phyloP scores from a whole-genome alignment of 768 basidiomycete species.

The Pleurotus cornucopiae region DNA sequence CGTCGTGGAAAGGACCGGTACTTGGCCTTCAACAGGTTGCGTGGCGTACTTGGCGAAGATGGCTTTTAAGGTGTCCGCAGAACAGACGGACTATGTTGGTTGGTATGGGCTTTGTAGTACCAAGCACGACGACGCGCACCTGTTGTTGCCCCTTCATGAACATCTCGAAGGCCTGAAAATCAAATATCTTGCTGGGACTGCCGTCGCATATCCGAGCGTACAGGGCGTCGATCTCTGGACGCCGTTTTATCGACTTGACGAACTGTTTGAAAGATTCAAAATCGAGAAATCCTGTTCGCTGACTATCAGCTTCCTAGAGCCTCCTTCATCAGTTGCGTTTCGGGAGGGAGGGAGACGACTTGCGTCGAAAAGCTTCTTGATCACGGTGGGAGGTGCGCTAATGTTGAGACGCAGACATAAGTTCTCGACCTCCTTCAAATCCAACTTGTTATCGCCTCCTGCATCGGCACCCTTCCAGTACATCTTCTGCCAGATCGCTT shows the following conservation, averaged over 20 bases:
- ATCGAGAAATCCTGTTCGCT: slow-evolving; percentile 57
- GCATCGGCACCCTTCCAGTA: slow-evolving; percentile 26
- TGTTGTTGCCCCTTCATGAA: slow-evolving; percentile 42
- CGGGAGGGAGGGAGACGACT: slow-evolving; percentile 6
- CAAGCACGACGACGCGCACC: slow-evolving; percentile 19
- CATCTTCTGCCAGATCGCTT: slow-evolving; percentile 7
- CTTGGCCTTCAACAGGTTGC: slow-evolving; percentile 3
- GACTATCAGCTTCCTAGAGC: slow-evolving; percentile 58
- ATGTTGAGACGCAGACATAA: slow-evolving; percentile 70
- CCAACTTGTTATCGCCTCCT: slow-evolving; percentile 54
- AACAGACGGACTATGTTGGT: slow-evolving; percentile 27
- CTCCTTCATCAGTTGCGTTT: neutral
- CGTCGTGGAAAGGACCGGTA: slow-evolving; percentile 42
- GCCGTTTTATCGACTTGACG: slow-evolving; percentile 73
- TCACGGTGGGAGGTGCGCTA: slow-evolving; percentile 44
- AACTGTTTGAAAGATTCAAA: slow-evolving; percentile 79
- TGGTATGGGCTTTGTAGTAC: no score
- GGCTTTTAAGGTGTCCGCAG: slow-evolving; percentile 24
- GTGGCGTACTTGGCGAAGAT: slow-evolving; percentile 33
- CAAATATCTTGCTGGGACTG: slow-evolving; percentile 29
- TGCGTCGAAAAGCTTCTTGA: slow-evolving; percentile 58
- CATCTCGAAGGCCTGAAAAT: slow-evolving; percentile 35
- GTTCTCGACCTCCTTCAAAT: slow-evolving; percentile 67
- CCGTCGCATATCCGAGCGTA: slow-evolving; percentile 35
- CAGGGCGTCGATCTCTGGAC: slow-evolving; percentile 73